Evolutionary conservation across 2,329 filamentous ascomycete genomes (phyloP), one percentile per base, ranked within the genome.

Genomic region (Trichoderma koningiopsis): DNA sequence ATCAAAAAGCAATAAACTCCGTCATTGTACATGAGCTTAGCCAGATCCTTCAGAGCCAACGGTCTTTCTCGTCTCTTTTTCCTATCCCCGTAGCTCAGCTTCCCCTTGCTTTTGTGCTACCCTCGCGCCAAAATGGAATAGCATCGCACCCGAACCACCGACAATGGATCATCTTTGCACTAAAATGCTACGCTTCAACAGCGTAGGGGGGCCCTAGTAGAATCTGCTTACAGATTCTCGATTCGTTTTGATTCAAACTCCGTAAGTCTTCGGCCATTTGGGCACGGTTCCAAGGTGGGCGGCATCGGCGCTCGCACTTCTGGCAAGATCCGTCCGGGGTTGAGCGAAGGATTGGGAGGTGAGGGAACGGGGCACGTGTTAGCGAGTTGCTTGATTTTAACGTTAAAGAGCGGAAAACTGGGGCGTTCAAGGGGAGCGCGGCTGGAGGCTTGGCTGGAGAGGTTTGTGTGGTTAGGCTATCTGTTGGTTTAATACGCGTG

Each of bases 281-380:
- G n/a, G n/a, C 37, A n/a, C 40, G 40, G 40, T 43, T 43, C 7
- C 40, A n/a, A 24, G 31, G 33, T 29, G 29, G 13, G 13, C 47
- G 35, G 31, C 33, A 47, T 67, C 63, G 63, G 63, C 7, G 63
- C 55, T 67, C 63, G 63, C 63, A 67, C 63, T 67, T 67, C 29
- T 35, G 7, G 8, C 52, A 67, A 58, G 55, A 58, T 58, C 63
- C 63, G 63, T 13, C 55, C 16, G 52, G 52, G 22, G 22, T 13
- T 27, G 24, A 1, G 52, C 19, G 10, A n/a, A 56, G 55, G n/a
- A 33, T 43, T 43, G 6, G 40, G 37, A 19, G 37, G 37, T 19
- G 37, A 13, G 31, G 7, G 3, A 49, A 22, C 19, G 19, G 40
- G 43, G 3, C 8, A 22, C 40, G 16, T 19, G 40, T 19, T 19